Percentiles rank a stretch among this genome's conserved stretches.
Conservation (phyloP, 257 asterid genomes). For the Prunella vulgaris region DNA sequence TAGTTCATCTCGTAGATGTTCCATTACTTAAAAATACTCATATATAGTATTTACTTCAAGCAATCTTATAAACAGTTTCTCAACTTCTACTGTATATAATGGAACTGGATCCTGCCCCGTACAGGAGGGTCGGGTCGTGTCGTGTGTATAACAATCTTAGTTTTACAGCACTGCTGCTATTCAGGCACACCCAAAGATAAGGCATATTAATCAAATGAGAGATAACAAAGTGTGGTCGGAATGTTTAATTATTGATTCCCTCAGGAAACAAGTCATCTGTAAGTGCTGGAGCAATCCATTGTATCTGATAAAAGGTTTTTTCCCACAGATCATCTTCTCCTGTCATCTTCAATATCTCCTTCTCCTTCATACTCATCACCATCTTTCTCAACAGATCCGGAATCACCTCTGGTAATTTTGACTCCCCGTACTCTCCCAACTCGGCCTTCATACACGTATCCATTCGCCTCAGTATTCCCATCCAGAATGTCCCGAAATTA, state of each 20-base stretch:
- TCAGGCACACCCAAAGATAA: too few species aligned
- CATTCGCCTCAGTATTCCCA: conserved; percentile 76
- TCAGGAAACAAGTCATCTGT: conserved; percentile 80
- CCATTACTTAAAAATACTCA: too few species aligned
- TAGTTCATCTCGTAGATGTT: too few species aligned
- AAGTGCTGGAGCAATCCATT: conserved; percentile 86
- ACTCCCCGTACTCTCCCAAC: conserved; percentile 68
- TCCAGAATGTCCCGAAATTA: conserved; percentile 72
- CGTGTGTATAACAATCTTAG: too few species aligned
- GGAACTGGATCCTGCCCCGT: too few species aligned
- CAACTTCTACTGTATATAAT: too few species aligned
- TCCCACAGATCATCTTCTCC: conserved; percentile 88
- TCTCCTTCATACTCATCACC: conserved; percentile 67
- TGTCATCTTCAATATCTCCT: conserved; percentile 40
- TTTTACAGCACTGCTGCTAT: too few species aligned
- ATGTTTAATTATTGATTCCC: conserved; percentile 21
- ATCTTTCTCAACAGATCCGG: conserved; percentile 61
- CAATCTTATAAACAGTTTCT: too few species aligned
- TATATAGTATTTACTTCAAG: too few species aligned
- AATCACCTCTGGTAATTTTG: conserved; percentile 49
- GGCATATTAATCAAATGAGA: not conserved
- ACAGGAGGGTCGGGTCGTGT: too few species aligned
- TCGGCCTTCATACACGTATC: conserved; percentile 87
- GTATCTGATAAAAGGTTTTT: conserved; percentile 70
- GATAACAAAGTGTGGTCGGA: not conserved